phyloP scores from a whole-genome alignment of 2,329 filamentous ascomycete genomes.

The Aspergillus flavus region DNA sequence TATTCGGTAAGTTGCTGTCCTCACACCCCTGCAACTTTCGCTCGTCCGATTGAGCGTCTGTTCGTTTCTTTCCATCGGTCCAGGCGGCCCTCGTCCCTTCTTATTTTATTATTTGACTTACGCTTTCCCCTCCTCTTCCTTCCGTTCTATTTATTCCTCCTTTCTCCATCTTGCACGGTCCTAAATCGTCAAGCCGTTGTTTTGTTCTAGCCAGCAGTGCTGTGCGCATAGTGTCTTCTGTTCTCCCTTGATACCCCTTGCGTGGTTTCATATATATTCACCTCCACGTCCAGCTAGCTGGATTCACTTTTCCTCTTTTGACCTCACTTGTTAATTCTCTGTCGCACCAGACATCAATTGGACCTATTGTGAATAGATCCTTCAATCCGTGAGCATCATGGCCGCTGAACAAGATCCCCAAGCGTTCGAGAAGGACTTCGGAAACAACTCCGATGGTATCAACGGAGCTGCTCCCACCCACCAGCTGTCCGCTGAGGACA shows the following conservation, averaged over 20 bases:
- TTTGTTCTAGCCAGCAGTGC: slow-evolving; percentile 31
- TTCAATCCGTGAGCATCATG: slow-evolving; percentile 10
- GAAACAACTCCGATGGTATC: slow-evolving; percentile 15
- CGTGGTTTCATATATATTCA: slow-evolving; percentile 25
- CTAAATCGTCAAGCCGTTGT: slow-evolving; percentile 14
- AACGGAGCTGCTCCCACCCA: slow-evolving; percentile 23
- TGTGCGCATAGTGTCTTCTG: slow-evolving; percentile 25
- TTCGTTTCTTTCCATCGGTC: slow-evolving; percentile 18
- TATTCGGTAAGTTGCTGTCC: slow-evolving; percentile 24
- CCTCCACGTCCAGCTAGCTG: slow-evolving; percentile 31
- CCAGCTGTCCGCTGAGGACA: slow-evolving; percentile 47
- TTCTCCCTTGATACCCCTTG: slow-evolving; percentile 20
- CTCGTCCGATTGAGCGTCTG: slow-evolving; percentile 17
- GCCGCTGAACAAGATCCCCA: slow-evolving; percentile 32
- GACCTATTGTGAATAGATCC: slow-evolving; percentile 10
- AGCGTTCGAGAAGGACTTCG: slow-evolving; percentile 37
- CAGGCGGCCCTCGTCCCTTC: slow-evolving; percentile 8
- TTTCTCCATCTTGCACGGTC: slow-evolving; percentile 16
- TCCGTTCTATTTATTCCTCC: slow-evolving; percentile 15
- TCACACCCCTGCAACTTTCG: slow-evolving; percentile 19
- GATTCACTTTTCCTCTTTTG: slow-evolving; percentile 16
- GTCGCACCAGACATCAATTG: slow-evolving; percentile 4
- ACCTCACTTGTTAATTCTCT: slow-evolving; percentile 8
- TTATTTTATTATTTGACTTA: slow-evolving; percentile 15
- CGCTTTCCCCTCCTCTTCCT: slow-evolving; percentile 12